Evolutionary conservation across 1,284 basidiomycete species (phyloP).

Genomic region (Golubevia pallescens): DNA sequence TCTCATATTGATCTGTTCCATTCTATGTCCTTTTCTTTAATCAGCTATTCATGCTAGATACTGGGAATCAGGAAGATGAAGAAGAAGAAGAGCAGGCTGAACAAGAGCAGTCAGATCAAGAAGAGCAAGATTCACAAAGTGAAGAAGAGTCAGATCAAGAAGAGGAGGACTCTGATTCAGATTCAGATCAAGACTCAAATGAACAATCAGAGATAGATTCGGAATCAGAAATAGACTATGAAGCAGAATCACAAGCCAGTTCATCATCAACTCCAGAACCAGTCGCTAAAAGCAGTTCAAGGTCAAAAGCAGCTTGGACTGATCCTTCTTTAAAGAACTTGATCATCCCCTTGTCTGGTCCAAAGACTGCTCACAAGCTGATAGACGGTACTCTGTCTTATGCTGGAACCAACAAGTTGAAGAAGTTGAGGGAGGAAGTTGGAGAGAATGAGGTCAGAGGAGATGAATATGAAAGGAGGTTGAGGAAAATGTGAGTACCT

Average conservation of each 20-base stretch:
- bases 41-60: constrained; percentile 21
- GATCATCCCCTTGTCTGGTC: constrained; percentile 46
- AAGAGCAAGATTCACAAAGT: neutral
- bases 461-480: constrained; percentile 53
- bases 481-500: constrained; percentile 35
- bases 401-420: constrained; percentile 37
- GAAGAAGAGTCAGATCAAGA: constrained; percentile 2
- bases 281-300: constrained; percentile 20
- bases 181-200: constrained; percentile 1
- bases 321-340: constrained; percentile 49
- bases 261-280: constrained; percentile 1
- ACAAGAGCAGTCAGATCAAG: constrained; percentile 17
- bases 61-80: constrained; percentile 7
- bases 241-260: neutral
- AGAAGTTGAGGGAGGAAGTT: constrained; percentile 40
- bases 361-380: constrained; percentile 27
- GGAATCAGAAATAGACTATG: constrained; percentile 2
- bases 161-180: neutral
- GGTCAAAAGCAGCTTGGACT: constrained; percentile 37
- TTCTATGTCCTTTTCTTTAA: neutral
- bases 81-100: constrained; percentile 11
- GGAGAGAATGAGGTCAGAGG: constrained; percentile 48
- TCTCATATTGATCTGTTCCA: neutral
- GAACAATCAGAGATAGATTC: constrained; percentile 5
- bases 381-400: constrained; percentile 36